These are phyloP conservation scores for Podila horticola DNA, from an alignment of 192 early-diverging fungal species.

Conservation along the genomic window DNA sequence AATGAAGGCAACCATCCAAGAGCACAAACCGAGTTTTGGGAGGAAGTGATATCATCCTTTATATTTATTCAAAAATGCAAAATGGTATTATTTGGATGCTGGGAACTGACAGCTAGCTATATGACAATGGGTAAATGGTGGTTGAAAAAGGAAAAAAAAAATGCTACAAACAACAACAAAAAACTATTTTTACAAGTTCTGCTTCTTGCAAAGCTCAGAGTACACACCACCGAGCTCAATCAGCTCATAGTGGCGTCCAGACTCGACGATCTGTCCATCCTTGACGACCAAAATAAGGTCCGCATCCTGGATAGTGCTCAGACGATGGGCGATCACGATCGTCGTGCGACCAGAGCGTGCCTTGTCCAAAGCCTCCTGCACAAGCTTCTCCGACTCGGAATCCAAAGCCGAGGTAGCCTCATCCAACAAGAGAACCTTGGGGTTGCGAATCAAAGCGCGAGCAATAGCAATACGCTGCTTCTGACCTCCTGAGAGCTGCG, in stretches of 20 bases:
- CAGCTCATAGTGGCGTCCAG: slow-evolving; percentile 83
- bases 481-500: slow-evolving; percentile 71
- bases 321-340: slow-evolving; percentile 78
- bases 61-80: too few species aligned
- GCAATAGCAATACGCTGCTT: slow-evolving; percentile 90
- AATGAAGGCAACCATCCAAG: too few species aligned
- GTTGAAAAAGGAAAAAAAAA: too few species aligned
- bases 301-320: slow-evolving; percentile 86
- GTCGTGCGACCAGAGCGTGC: slow-evolving; percentile 80
- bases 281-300: slow-evolving; percentile 88
- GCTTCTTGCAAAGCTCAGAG: slow-evolving; percentile 67
- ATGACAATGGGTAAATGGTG: too few species aligned
- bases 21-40: too few species aligned
- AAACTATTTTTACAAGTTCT: slow-evolving; percentile 70
- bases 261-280: slow-evolving; percentile 71
- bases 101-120: too few species aligned
- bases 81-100: too few species aligned
- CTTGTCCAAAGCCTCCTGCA: slow-evolving; percentile 81
- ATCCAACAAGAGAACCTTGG: slow-evolving; percentile 84
- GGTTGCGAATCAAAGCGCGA: slow-evolving; percentile 85
- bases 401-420: slow-evolving; percentile 90
- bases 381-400: slow-evolving; percentile 80
- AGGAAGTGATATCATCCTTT: too few species aligned
- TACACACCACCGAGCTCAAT: slow-evolving; percentile 69
- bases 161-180: too few species aligned